phyloP scores from a whole-genome alignment of 257 asterid species.

The Plantago ovata region DNA sequence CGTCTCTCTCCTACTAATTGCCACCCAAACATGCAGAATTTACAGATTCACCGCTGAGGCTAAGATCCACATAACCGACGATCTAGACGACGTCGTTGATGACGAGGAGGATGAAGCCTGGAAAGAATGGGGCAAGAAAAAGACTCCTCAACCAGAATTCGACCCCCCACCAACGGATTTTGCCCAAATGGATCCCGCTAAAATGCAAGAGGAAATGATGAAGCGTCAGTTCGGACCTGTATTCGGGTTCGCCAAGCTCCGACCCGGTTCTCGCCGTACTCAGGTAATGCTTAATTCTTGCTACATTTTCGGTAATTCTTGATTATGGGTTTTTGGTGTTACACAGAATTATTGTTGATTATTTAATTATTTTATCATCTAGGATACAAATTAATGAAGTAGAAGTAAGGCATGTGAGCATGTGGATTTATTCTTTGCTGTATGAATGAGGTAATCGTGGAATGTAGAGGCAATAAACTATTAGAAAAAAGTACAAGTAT shows the following conservation, averaged over 20 bases:
- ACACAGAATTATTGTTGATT: not conserved
- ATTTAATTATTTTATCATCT: not conserved
- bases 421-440: constrained; percentile 15
- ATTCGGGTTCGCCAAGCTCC: constrained; percentile 91
- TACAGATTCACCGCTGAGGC: constrained; percentile 40
- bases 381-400: not conserved
- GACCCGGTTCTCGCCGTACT: constrained; percentile 59
- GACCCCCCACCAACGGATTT: constrained; percentile 74
- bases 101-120: constrained; percentile 82
- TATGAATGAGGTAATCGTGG: constrained; percentile 23
- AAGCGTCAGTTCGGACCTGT: constrained; percentile 73
- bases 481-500: not conserved
- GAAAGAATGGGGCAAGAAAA: constrained; percentile 83
- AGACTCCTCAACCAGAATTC: constrained; percentile 39
- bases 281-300: constrained; percentile 32
- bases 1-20: constrained; percentile 33
- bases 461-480: constrained; percentile 18
- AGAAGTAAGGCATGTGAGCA: constrained; percentile 7
- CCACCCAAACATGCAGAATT: constrained; percentile 26
- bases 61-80: constrained; percentile 73
- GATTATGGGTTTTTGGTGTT: too few relatives aligned
- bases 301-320: not conserved
- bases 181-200: constrained; percentile 35
- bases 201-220: constrained; percentile 70
- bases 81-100: constrained; percentile 78